Percentiles rank a stretch among this genome's conserved stretches.
Conservation (phyloP, 805 yeast genomes). For the Kodamaea fukazawae region DNA sequence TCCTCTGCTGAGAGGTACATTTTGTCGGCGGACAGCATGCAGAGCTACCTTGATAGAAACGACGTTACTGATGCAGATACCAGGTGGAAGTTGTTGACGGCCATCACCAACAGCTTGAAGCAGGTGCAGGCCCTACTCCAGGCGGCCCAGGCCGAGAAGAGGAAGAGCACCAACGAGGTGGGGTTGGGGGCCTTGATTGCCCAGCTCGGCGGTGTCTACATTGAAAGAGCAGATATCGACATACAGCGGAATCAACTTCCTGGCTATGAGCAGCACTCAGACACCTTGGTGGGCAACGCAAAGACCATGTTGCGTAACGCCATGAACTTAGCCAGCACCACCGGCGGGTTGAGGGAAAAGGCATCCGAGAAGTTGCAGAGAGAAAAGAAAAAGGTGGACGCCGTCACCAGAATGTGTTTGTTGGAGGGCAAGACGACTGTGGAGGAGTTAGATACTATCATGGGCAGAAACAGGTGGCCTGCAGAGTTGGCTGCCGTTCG, state of each 20-base stretch:
- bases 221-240: constrained; percentile 55
- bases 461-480: constrained; percentile 32
- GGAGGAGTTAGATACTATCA: constrained; percentile 29
- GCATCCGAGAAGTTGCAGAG: constrained; percentile 42
- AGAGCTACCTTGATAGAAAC: constrained; percentile 40
- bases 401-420: constrained; percentile 44
- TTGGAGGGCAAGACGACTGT: constrained; percentile 37
- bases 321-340: constrained; percentile 39
- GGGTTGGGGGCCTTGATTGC: constrained; percentile 32
- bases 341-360: constrained; percentile 53
- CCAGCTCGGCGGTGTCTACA: constrained; percentile 41
- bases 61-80: constrained; percentile 15
- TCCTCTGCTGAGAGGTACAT: constrained; percentile 36
- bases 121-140: constrained; percentile 32
- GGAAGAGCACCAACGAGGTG: constrained; percentile 15
- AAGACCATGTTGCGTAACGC: constrained; percentile 46
- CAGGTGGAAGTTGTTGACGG: constrained; percentile 41
- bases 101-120: constrained; percentile 38
- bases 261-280: constrained; percentile 24
- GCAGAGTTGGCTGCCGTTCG: constrained; percentile 23
- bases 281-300: constrained; percentile 36
- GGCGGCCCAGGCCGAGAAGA: constrained; percentile 9
- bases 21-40: constrained; percentile 43
- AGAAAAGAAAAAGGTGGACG: constrained; percentile 42
- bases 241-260: constrained; percentile 43